Base-by-base conservation (phyloP, 164 flowering plant genomes). In the Aristolochia fimbriata region DNA sequence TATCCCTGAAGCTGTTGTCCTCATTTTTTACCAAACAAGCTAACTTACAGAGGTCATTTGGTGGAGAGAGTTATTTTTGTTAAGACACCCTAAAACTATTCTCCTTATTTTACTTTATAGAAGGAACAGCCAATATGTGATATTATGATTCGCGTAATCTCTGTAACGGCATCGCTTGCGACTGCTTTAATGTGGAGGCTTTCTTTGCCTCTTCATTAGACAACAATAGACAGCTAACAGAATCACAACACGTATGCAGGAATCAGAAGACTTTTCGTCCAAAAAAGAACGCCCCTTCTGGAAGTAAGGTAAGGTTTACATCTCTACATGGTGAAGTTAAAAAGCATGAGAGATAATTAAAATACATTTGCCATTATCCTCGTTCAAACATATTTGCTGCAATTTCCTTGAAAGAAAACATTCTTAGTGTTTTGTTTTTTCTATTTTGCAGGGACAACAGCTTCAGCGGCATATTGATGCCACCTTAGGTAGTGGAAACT, bases 201-300 rank as follows among this genome's bases (percentile, higher is more conserved):
- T 27, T 37, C 43, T 37, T 37, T 37, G 11, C 43, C 12, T 37
- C 43, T 3, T 37, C 8, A 37, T 10, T 10, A 37, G 12, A 3
- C 4, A 37, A 37, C 43, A 37, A 37, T 3, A 37, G 12, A 37
- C 12, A 37, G 43, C 43, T 37, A 3, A 58, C 60, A 60, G 41
- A 30, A 16, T 50, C 51, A 15, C 45, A 13, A 10, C n/a, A 30
- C 31, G 21, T 45, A 37, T 47, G 59, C 69, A 85, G 91, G 70
- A 85, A 82, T 61, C 91, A 85, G 75, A 85, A 79, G 73, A 85
- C 91, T 22, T 85, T 85, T 71, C 83, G 91, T 12, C 88, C 87
- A 0, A 83, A 83, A 62, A 85, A 83, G 72, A 82, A 67, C 67
- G 76, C 86, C 51, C 84, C 83, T 14, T 78, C 87, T 7, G 87